Conservation (phyloP, 305 asterid species). For the Ruellia speciosa region DNA sequence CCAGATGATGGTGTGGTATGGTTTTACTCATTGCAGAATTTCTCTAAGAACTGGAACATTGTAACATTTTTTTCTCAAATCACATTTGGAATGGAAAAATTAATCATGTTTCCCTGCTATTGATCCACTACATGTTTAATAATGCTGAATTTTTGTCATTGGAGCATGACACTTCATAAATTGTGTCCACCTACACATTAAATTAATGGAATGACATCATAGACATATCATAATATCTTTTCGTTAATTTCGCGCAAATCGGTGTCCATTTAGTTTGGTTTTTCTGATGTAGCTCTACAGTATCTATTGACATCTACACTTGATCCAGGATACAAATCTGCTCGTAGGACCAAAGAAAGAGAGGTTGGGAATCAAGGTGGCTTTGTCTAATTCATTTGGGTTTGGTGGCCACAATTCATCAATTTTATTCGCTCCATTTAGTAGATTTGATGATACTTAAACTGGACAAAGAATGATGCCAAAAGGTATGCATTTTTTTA, state of each 20-base stretch:
- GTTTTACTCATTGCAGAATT: background rate
- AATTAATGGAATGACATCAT: too few species aligned
- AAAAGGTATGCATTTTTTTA: slow-evolving; percentile 24
- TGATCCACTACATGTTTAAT: too few species aligned
- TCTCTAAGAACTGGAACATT: background rate
- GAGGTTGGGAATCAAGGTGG: slow-evolving; percentile 63
- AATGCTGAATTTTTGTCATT: background rate
- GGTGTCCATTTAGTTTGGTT: background rate
- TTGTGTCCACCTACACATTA: too few species aligned
- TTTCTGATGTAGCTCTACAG: background rate
- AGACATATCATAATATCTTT: too few species aligned
- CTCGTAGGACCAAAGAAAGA: slow-evolving; percentile 73
- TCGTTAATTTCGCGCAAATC: too few species aligned
- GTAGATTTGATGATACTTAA: slow-evolving; percentile 27
- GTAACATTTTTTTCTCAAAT: too few species aligned
- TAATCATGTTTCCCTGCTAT: too few species aligned
- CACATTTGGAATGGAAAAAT: too few species aligned
- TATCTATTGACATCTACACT: slow-evolving; percentile 13
- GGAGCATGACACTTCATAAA: slow-evolving; percentile 5
- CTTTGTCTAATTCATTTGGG: slow-evolving; percentile 86
- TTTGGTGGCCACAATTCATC: slow-evolving; percentile 95
- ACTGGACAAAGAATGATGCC: slow-evolving; percentile 8
- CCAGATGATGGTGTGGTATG: slow-evolving; percentile 51
- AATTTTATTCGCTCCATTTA: slow-evolving; percentile 68
- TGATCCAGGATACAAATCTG: slow-evolving; percentile 48